Evolutionary conservation across 23 red algal species (phyloP).

Genomic region (Rhodosorus marinus): DNA sequence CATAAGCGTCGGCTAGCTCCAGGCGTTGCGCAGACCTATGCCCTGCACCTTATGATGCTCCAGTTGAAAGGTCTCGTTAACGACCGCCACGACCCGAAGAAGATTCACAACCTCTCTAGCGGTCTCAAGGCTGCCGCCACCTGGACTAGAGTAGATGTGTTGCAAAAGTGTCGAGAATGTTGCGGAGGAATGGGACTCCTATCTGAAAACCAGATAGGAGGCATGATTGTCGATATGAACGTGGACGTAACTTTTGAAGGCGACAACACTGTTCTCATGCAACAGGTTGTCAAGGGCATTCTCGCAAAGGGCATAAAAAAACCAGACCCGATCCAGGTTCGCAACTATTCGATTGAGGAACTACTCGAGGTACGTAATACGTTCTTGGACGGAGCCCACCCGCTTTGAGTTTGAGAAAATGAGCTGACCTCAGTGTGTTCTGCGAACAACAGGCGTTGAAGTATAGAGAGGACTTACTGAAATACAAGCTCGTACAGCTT

Average conservation of each 20-base stretch:
- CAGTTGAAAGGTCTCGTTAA: conserved; percentile 12
- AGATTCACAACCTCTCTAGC: conserved; percentile 43
- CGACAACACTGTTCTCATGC: conserved; percentile 66
- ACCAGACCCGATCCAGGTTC: no score
- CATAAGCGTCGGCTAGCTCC: conserved; percentile 47
- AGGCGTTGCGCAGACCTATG: conserved; percentile 32
- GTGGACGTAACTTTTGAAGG: conserved; percentile 85
- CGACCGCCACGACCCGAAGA: conserved; percentile 17
- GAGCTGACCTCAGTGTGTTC: no score
- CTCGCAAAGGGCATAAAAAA: no score
- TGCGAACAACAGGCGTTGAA: no score
- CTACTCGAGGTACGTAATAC: no score
- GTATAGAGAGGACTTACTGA: no score
- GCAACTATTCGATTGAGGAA: no score
- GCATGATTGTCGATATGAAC: conserved; percentile 46
- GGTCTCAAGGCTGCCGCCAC: conserved; percentile 71
- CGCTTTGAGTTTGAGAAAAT: no score
- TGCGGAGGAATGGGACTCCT: conserved; percentile 82
- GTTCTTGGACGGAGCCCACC: no score
- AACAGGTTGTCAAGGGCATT: conserved; percentile 56
- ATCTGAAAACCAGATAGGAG: conserved; percentile 55
- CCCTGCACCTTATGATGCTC: conserved; percentile 18
- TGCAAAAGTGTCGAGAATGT: conserved; percentile 79
- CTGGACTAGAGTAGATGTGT: conserved; percentile 62
- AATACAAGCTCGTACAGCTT: no score